Conservation (phyloP, 768 basidiomycete genomes). For the Pleurotus tuber-regium region DNA sequence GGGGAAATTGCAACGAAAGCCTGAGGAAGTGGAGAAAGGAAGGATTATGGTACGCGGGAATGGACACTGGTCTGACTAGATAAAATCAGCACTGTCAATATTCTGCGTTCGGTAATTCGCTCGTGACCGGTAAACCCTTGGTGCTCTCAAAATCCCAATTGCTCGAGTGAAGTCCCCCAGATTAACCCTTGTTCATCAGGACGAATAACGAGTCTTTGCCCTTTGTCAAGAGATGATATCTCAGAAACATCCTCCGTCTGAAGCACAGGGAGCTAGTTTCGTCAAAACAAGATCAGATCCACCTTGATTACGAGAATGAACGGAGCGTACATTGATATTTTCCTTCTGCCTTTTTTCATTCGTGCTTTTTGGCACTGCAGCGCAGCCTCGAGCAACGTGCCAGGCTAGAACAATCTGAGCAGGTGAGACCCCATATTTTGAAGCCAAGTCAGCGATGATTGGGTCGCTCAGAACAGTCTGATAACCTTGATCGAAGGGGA, state of each 20-base stretch:
- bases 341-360: constrained; percentile 45
- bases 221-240: constrained; percentile 43
- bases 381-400: constrained; percentile 44
- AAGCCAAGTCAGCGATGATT: constrained; percentile 38
- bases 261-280: constrained; percentile 31
- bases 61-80: too few relatives aligned
- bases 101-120: too few relatives aligned
- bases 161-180: constrained; percentile 35
- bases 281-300: not conserved
- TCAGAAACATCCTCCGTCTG: constrained; percentile 40
- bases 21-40: not conserved
- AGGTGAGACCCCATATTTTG: constrained; percentile 43
- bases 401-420: constrained; percentile 51
- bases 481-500: constrained; percentile 33
- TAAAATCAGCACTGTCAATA: too few relatives aligned
- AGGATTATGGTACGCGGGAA: not conserved
- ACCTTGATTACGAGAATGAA: not conserved
- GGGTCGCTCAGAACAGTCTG: constrained; percentile 44
- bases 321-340: constrained; percentile 39
- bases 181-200: constrained; percentile 31
- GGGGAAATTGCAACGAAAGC: not conserved
- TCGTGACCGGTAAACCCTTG: too few relatives aligned
- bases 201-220: constrained; percentile 37
- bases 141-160: constrained; percentile 38
- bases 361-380: constrained; percentile 47